Evolutionary conservation across 2,329 filamentous ascomycete genomes (phyloP), one percentile per base, ranked within the genome.

Genomic region (Dothistroma septosporum): DNA sequence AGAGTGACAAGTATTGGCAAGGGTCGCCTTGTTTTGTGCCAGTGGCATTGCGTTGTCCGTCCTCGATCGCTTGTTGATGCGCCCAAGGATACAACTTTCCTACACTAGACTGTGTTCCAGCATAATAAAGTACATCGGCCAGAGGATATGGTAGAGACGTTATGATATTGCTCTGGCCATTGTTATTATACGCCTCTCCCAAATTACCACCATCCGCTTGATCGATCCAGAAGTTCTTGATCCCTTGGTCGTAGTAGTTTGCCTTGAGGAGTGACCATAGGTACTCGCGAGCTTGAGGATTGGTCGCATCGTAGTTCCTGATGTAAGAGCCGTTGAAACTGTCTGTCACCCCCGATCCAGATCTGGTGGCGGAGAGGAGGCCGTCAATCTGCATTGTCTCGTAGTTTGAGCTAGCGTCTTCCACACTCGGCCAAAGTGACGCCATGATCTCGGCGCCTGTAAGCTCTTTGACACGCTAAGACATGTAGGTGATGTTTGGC

Each of bases 141-240:
- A 72, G 58, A 1, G 71, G 66, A 37, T 69, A 72, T 2, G 74
- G 68, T 57, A 76, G 55, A 61, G 73, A 66, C 64, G 66, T 8
- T 63, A 73, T 69, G 48, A 68, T 68, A 0, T 55, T 60, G n/a
- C 59, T 64, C 53, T 72, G 70, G 2, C 70, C 73, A 44, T 76
- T 76, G 50, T 76, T 76, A 55, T 76, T 72, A 58, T 75, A 76
- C 57, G 60, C 74, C 68, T 64, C 75, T 9, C 75, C 75, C 3
- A 75, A 66, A 3, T 73, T 68, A 1, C 75, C 75, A 11, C 75
- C 75, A 33, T 74, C 72, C 5, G 72, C 71, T 66, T 74, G 69
- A 54, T 74, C 72, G 53, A 74, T 72, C 71, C 72, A 73, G 61
- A 72, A 74, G 60, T 72, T 72, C 49, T 70, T 66, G 61, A 74